Evolutionary conservation across 1,284 basidiomycete species (phyloP), one percentile per base, ranked within the genome.

Genomic region (Agaricales sp.): DNA sequence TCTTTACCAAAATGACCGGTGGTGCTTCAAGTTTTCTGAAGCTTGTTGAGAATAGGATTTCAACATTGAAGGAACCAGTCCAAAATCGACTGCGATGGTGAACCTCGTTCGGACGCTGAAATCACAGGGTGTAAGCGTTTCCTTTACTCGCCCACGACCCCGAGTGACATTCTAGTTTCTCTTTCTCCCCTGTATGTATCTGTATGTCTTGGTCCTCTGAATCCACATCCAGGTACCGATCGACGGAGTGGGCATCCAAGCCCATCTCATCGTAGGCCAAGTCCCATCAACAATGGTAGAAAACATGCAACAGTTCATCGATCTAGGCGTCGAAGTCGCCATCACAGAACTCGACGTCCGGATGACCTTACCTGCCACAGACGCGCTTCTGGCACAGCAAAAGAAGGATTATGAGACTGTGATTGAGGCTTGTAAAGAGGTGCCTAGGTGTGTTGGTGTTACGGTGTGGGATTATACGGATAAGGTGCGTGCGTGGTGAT

Each of bases 331-430:
- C 49, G 75, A 78, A 50, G 67, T 78, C 25, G 75, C 76, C 14
- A 67, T 77, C 54, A 78, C 75, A 1, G 77, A 78, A 59, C 65
- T 79, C 20, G 77, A 78, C 55, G 70, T 72, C 49, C 67, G 75
- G 19, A 77, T 78, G 65, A 65, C 66, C 21, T 65, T 75, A 22
- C 76, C 76, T 58, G 30, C n/a, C 11, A 35, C 30, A n/a, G n/a
- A n/a, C 30, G 30, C 30, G 30, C n/a, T 35, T 8, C n/a, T 35
- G 30, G n/a, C 30, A n/a, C 30, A 35, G 30, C 30, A 35, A n/a
- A n/a, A 8, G 30, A 59, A 58, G 23, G 73, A 77, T 54, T 77
- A 72, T 57, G 56, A 67, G 57, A 70, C 57, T 13, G 71, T 75
- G 39, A 61, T 75, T 45, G 50, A 56, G 1, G 70, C 74, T 3